These are phyloP conservation scores for Ogataea hybrid DNA, from an alignment of 1,139 yeast genomes.

Conservation along the genomic window DNA sequence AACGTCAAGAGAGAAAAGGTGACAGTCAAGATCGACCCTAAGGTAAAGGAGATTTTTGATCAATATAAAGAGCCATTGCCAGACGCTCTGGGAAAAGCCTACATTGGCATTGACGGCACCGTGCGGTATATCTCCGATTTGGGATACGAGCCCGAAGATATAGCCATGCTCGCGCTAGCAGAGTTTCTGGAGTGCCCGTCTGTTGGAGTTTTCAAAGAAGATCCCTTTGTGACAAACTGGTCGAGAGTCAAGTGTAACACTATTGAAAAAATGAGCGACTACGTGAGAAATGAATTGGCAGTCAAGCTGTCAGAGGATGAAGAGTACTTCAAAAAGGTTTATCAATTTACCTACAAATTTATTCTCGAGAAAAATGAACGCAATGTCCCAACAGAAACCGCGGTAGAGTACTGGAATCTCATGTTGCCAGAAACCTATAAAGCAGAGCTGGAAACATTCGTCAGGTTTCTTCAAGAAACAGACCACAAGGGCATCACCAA, in stretches of 20 bases:
- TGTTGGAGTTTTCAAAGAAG: constrained; percentile 56
- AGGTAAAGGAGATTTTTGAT: constrained; percentile 19
- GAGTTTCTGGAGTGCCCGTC: constrained; percentile 63
- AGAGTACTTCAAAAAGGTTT: constrained; percentile 52
- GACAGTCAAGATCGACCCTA: constrained; percentile 2
- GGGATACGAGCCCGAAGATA: constrained; percentile 71
- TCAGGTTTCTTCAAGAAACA: constrained; percentile 40
- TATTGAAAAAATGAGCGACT: constrained; percentile 49
- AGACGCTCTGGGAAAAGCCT: constrained; percentile 28
- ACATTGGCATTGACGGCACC: constrained; percentile 75
- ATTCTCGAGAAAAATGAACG: constrained; percentile 62
- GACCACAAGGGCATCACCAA: constrained; percentile 50
- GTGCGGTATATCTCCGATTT: constrained; percentile 63
- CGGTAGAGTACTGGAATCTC: constrained; percentile 76
- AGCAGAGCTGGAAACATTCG: constrained; percentile 48
- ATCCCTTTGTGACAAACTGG: constrained; percentile 60
- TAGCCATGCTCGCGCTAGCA: constrained; percentile 66
- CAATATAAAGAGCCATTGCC: constrained; percentile 25
- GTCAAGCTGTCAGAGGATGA: constrained; percentile 36
- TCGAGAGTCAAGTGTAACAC: constrained; percentile 30
- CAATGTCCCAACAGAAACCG: constrained; percentile 58
- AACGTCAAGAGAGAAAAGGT: constrained; percentile 14
- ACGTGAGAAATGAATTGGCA: constrained; percentile 38
- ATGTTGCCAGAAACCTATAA: constrained; percentile 40
- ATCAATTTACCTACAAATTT: constrained; percentile 69